Evolutionary conservation across 2,329 filamentous ascomycete species (phyloP).

Genomic region (Scorias spongiosa): DNA sequence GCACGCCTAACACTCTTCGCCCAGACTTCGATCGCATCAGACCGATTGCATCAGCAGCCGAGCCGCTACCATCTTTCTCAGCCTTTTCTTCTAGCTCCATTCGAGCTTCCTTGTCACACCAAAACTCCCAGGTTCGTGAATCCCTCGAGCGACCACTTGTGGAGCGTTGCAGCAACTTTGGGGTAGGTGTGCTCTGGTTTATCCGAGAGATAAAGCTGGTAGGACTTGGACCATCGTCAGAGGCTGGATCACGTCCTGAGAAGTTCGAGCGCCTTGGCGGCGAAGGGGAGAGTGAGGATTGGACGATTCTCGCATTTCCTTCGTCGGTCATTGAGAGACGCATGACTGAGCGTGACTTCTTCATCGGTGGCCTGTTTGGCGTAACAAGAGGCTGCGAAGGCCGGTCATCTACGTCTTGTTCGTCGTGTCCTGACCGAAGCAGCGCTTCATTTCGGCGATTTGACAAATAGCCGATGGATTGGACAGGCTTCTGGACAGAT

Average conservation of each 20-base stretch:
- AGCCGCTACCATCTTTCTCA: constrained; percentile 65
- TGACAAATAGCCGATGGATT: background rate
- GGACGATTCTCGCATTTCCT: constrained; percentile 73
- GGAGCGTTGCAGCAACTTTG: constrained; percentile 33
- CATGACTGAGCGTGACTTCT: constrained; percentile 37
- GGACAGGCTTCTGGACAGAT: background rate
- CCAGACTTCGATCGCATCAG: constrained; percentile 59
- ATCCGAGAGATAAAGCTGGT: constrained; percentile 46
- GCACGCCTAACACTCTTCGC: constrained; percentile 34
- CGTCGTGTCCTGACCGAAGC: background rate
- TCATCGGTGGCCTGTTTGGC: constrained; percentile 4
- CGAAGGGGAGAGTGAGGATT: constrained; percentile 54
- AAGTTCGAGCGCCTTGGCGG: constrained; percentile 33
- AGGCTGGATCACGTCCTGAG: constrained; percentile 23
- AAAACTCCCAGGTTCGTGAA: constrained; percentile 80
- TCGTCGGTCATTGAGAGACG: constrained; percentile 74
- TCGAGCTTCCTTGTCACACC: constrained; percentile 64
- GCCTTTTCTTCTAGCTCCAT: constrained; percentile 69
- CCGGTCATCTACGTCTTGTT: background rate
- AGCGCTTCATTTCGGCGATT: background rate
- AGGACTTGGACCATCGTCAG: constrained; percentile 25
- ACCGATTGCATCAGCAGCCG: constrained; percentile 66
- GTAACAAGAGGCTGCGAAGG: background rate
- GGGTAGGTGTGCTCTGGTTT: background rate
- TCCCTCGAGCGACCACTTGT: constrained; percentile 60